phyloP scores from a whole-genome alignment of 2,329 filamentous ascomycete genomes.

The Botrytis tulipae region DNA sequence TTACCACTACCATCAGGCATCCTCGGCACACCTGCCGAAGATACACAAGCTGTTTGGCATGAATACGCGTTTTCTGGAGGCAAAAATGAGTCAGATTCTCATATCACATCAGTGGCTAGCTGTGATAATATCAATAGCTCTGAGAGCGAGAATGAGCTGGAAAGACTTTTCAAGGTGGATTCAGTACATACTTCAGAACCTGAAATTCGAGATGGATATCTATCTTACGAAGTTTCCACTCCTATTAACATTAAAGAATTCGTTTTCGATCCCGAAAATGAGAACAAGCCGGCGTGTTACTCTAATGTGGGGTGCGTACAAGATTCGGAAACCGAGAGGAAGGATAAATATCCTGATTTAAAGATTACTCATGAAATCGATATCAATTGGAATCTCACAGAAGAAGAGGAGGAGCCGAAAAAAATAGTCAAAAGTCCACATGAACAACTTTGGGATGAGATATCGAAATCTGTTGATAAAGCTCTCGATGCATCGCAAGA shows the following conservation, averaged over 20 bases:
- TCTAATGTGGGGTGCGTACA: neutral
- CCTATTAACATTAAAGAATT: neutral
- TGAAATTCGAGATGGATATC: neutral
- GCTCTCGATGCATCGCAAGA: neutral
- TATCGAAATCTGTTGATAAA: neutral
- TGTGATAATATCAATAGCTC: neutral
- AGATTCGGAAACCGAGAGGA: neutral
- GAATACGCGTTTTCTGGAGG: neutral
- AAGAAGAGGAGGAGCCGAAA: neutral
- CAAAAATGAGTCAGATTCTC: neutral
- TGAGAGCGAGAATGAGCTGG: neutral
- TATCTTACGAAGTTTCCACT: neutral
- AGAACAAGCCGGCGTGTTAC: neutral
- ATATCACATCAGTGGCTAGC: neutral
- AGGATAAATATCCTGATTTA: neutral
- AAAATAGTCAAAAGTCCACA: neutral
- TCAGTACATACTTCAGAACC: neutral
- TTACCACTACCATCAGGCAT: neutral
- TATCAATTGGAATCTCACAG: rapidly evolving
- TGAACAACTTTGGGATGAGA: neutral
- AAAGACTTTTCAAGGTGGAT: neutral
- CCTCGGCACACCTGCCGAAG: neutral
- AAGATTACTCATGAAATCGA: neutral
- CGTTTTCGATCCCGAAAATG: neutral
- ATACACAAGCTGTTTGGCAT: neutral